Evolutionary conservation across 202 grass and related monocot genomes (phyloP).

Genomic region (Setaria viridis): DNA sequence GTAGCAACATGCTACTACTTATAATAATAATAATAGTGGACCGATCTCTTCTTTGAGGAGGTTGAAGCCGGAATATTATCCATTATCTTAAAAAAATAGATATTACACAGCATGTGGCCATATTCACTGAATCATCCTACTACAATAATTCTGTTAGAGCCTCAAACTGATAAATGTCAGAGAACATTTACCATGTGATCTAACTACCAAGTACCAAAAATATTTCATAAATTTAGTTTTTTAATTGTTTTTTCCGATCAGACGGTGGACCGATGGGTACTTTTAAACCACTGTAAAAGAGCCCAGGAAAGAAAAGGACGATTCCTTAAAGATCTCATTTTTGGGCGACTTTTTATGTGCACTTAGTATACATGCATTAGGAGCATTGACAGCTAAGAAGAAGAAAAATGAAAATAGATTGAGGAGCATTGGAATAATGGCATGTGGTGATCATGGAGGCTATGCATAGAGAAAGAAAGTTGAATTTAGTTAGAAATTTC

Average conservation of each 20-base stretch:
- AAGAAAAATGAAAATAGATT: neutral
- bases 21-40: too few species aligned
- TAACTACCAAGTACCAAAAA: too few species aligned
- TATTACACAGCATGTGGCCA: neutral
- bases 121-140: neutral
- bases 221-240: too few species aligned
- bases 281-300: too few species aligned
- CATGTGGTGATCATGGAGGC: neutral
- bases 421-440: neutral
- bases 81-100: too few species aligned
- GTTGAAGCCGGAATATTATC: too few species aligned
- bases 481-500: slow-evolving; percentile 20
- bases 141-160: neutral
- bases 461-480: neutral
- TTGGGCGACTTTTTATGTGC: neutral
- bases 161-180: neutral
- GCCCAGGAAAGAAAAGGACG: neutral
- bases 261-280: too few species aligned
- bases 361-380: neutral
- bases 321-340: neutral
- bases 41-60: too few species aligned
- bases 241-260: too few species aligned
- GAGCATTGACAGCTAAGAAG: neutral
- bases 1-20: too few species aligned
- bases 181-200: too few species aligned